Evolutionary conservation across 441 rosid species (phyloP), one percentile per base, ranked within the genome.

Genomic region (Bocquillonia castaneifolia): DNA sequence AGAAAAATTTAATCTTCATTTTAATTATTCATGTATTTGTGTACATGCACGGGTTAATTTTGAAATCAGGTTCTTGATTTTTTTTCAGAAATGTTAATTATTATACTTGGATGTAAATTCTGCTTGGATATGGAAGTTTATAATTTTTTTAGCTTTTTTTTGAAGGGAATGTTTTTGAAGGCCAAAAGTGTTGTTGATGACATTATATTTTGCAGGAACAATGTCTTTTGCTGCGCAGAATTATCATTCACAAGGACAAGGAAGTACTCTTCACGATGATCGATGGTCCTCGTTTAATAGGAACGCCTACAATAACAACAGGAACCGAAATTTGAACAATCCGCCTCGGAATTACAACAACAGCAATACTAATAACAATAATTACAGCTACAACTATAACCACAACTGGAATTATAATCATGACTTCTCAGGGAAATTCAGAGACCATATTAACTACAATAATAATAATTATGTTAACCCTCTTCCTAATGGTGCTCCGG

Each of bases 201-300:
- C 17, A n/a, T 10, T 22, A 1, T 1, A 4, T 60, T 45, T 54
- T 44, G 37, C 76, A 81, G 83, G 68, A 66, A 73, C 28, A 70
- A 88, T 88, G 93, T 76, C 89, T 45, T 82, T 67, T 32, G 51
- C 77, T 32, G 55, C 77, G 2, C 79, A 79, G 73, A 82, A 80
- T 77, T 77, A 80, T 58, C 78, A 65, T 34, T 40, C 74, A 34
- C 85, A 82, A 55, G 87, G 87, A 34, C 85, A 82, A 55, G 87
- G 87, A n/a, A 82, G 76, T n/a, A 64, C 74, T 23, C 54, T 75
- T 50, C 72, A 69, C 31, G 82, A 79, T 61, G 78, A 77, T 42
- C 75, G 71, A 25, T 74, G 77, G 82, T 39, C 72, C 40, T 47
- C 80, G 40, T 72, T 48, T 15, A 64, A 72, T 67, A 72, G 85